These are phyloP conservation scores for Scleroderma bovista DNA, from an alignment of 768 basidiomycete genomes.

Conservation along the genomic window DNA sequence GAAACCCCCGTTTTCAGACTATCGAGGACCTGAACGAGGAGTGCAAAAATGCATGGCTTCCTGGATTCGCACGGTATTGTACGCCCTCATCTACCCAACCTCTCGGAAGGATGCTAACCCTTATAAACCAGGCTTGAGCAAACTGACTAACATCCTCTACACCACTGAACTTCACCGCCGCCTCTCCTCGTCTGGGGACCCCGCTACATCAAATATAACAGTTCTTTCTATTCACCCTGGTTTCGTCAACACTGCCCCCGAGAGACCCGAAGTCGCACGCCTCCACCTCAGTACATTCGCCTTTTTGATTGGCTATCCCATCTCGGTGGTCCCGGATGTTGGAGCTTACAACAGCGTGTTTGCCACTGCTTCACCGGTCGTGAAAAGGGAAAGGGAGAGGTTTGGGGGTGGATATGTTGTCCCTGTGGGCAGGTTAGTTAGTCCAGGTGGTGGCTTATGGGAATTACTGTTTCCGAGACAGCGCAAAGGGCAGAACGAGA, in stretches of 20 bases:
- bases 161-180: conserved; percentile 45
- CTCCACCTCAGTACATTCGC: conserved; percentile 9
- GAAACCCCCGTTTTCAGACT: conserved; percentile 21
- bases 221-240: conserved; percentile 28
- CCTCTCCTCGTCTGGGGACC: conserved; percentile 24
- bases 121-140: conserved; percentile 36
- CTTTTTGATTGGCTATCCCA: conserved; percentile 16
- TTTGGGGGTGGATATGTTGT: conserved; percentile 4
- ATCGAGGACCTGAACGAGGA: conserved; percentile 34
- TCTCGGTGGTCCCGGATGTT: conserved; percentile 12
- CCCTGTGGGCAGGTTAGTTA: not conserved
- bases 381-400: conserved; percentile 6
- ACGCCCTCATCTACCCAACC: not conserved
- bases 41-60: conserved; percentile 17
- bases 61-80: conserved; percentile 31
- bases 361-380: conserved; percentile 17
- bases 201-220: conserved; percentile 22
- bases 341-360: conserved; percentile 23
- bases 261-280: conserved; percentile 11
- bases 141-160: conserved; percentile 48
- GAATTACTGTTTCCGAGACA: not conserved
- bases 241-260: conserved; percentile 26
- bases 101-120: not conserved
- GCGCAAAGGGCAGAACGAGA: conserved; percentile 1
- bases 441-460: not conserved